These are phyloP conservation scores for Camellia japonica DNA, from an alignment of 148 eudicot species.

Conservation along the genomic window DNA sequence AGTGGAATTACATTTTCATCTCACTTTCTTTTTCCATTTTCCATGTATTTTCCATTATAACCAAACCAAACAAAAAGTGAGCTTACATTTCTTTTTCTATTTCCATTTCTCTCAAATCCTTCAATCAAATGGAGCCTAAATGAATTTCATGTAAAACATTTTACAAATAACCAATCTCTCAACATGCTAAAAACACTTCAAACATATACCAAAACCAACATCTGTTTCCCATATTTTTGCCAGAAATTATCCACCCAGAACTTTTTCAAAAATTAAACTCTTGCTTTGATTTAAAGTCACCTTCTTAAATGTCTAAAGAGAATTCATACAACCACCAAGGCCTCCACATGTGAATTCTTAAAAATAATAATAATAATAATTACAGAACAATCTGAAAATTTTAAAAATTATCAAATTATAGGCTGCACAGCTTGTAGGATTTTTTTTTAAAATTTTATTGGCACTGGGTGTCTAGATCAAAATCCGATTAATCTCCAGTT, in stretches of 20 bases:
- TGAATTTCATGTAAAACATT: not conserved
- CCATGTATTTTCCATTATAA: no score
- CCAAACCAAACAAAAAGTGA: not conserved
- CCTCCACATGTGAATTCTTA: not conserved
- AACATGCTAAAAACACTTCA: not conserved
- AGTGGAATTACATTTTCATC: no score
- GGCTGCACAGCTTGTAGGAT: not conserved
- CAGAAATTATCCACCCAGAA: not conserved
- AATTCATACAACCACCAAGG: not conserved
- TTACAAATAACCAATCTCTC: not conserved
- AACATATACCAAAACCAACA: not conserved
- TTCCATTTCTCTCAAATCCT: not conserved
- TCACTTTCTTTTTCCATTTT: no score
- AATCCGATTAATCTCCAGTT: no score
- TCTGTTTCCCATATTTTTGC: not conserved
- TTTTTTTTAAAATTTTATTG: not conserved
- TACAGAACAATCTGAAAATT: not conserved
- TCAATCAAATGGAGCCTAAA: no score
- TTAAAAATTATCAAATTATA: not conserved
- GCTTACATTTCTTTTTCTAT: not conserved
- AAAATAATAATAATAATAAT: not conserved
- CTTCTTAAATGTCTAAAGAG: no score
- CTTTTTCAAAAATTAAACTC: not conserved
- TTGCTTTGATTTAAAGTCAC: not conserved
- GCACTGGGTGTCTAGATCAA: no score